These are phyloP conservation scores for Cantharellus cinnabarinus DNA, from an alignment of 768 basidiomycete genomes.

Conservation along the genomic window DNA sequence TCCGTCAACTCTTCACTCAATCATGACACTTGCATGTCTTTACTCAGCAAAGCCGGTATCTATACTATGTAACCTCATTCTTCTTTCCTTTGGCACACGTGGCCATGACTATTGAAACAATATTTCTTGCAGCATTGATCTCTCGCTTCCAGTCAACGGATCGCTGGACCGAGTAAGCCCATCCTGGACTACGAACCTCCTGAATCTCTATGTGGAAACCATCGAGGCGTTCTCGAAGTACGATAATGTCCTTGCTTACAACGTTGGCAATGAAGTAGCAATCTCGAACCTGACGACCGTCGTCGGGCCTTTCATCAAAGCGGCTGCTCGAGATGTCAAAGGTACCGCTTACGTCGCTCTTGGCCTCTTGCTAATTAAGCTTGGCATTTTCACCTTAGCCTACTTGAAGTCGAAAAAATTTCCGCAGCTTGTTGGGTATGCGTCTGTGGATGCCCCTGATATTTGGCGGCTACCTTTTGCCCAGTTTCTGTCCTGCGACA, in stretches of 20 bases:
- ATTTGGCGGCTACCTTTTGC: slow-evolving; percentile 24
- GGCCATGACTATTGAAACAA: background rate
- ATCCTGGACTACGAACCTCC: slow-evolving; percentile 62
- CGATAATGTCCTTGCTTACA: slow-evolving; percentile 75
- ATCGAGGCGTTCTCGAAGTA: slow-evolving; percentile 68
- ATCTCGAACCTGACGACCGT: slow-evolving; percentile 33
- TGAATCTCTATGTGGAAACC: slow-evolving; percentile 56
- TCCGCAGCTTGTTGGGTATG: background rate
- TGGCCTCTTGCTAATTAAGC: slow-evolving; percentile 26
- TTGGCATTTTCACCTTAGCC: background rate
- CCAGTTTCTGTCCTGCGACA: slow-evolving; percentile 63
- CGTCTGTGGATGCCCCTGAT: background rate
- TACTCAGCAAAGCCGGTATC: slow-evolving; percentile 59
- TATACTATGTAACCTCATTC: slow-evolving; percentile 48
- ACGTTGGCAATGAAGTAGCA: slow-evolving; percentile 70
- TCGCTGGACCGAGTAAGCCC: slow-evolving; percentile 53
- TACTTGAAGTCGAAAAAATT: background rate
- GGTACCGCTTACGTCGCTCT: slow-evolving; percentile 28
- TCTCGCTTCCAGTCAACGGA: slow-evolving; percentile 68
- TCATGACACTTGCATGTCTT: slow-evolving; percentile 72
- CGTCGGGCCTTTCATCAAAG: slow-evolving; percentile 66
- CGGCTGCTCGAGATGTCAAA: slow-evolving; percentile 73
- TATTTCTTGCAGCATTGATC: slow-evolving; percentile 42
- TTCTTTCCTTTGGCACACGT: background rate
- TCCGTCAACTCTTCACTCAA: slow-evolving; percentile 65